Base-by-base conservation (phyloP, 169 alveolate genomes). In the Toxoplasma gondii region DNA sequence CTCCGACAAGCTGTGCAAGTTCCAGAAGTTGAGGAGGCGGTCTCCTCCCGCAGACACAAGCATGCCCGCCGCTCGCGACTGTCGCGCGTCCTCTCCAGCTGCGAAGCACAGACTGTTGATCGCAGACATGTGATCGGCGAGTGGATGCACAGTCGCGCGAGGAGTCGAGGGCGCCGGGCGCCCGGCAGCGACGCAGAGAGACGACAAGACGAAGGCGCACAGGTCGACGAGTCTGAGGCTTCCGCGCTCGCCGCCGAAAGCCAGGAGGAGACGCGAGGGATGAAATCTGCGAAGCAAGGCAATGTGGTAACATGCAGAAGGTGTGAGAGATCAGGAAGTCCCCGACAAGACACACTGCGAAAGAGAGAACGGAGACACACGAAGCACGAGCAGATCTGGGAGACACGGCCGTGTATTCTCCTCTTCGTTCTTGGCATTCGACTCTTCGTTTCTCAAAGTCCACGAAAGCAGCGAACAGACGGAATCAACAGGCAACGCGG, bases 241-340 rank as follows among this genome's bases (percentile, higher is more conserved):
- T n/a, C 84, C 84, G 2, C 84, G 84, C 39, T 74, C 84, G 43
- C 84, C 84, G 45, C 84, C 84, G 31, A 74, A 41, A 1, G 84
- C 84, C 84, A 74, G 43, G 43, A 74, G 43, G 27, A 74, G 43
- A 44, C 84, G 84, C 1, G 84, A 74, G 27, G 84, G 44, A 74
- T 74, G 84, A 24, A 74, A 74, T n/a, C 84, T 74, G 84, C 84
- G 24, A 58, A 58, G 70, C n/a, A 58, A 24, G 24, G 70, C 70
- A 16, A 58, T 24, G 70, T 58, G 70, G n/a, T n/a, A 27, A 31
- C 31, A 64, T 1, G 58, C 58, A 49, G 58, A 49, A 4, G 58
- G 58, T 49, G 58, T 4, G 12, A 7, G 58, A 49, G 12, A 49
- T 7, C 58, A 12, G 58, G 4, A 12, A 49, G 58, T 4, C 12